These are phyloP conservation scores for Mortierella sp. DNA, from an alignment of 371 early-diverging fungal genomes.

Conservation along the genomic window DNA sequence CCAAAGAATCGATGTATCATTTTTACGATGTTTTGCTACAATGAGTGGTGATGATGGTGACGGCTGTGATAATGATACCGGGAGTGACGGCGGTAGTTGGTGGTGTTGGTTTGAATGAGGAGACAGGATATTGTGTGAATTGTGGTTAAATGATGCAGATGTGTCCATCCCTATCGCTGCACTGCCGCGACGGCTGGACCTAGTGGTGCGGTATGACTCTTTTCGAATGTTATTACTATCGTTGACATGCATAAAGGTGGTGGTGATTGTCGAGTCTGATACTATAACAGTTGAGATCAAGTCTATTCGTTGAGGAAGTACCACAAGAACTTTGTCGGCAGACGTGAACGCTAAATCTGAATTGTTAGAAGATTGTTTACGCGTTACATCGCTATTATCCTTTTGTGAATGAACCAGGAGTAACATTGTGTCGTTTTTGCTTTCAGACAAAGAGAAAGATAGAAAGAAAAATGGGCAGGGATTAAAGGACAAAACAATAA, in stretches of 20 bases:
- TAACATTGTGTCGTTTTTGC: conserved; percentile 15
- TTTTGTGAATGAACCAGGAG: conserved; percentile 36
- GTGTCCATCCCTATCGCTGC: conserved; percentile 1
- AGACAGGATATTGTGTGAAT: background rate
- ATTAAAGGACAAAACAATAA: background rate
- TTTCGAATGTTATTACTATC: background rate
- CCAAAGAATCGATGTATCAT: conserved; percentile 5
- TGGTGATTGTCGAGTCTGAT: conserved; percentile 17
- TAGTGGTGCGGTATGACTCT: background rate
- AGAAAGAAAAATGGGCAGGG: conserved; percentile 3
- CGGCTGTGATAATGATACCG: background rate
- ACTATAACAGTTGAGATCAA: conserved; percentile 28
- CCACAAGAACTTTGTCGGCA: conserved; percentile 9
- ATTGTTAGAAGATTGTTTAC: background rate
- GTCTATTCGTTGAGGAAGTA: conserved; percentile 26
- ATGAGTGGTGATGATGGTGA: background rate
- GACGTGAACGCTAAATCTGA: background rate
- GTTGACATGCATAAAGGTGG: background rate
- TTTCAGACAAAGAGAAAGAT: background rate
- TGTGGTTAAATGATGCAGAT: background rate
- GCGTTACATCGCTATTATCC: background rate
- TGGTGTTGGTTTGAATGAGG: conserved; percentile 6
- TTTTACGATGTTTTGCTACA: background rate
- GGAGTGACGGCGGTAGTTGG: background rate
- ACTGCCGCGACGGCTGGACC: background rate